phyloP scores from a whole-genome alignment of 306 rosid genomes.

The Potentilla sterilis region DNA sequence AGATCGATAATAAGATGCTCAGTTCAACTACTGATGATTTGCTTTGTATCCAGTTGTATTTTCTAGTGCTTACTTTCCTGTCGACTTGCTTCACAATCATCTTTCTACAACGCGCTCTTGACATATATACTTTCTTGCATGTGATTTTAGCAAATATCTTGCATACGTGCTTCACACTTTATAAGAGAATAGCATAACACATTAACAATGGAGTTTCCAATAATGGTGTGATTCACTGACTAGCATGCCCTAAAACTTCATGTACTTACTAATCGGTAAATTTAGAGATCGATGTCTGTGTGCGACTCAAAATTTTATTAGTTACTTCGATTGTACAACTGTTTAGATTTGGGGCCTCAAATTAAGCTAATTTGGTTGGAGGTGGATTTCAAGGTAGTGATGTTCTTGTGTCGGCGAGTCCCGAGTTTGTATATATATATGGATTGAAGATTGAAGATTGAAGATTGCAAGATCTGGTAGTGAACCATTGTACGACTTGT shows the following conservation, averaged over 20 bases:
- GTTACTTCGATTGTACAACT: no score
- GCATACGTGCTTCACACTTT: neutral
- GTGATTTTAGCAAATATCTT: neutral
- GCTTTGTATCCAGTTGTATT: neutral
- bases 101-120: neutral
- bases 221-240: neutral
- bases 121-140: neutral
- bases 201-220: neutral
- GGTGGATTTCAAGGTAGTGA: neutral
- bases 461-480: slow-evolving; percentile 5
- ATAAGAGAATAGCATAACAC: neutral
- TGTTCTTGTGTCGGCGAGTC: neutral
- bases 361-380: no score
- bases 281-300: no score
- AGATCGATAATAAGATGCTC: neutral
- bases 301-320: no score
- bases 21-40: neutral
- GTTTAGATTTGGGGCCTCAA: no score
- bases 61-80: neutral
- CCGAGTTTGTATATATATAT: neutral
- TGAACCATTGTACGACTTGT: neutral
- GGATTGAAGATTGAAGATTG: neutral
- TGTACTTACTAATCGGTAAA: no score
- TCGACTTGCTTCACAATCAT: neutral
- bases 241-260: neutral